Base-by-base conservation (phyloP, 1,284 basidiomycete genomes). In the Kwoniella shivajii region DNA sequence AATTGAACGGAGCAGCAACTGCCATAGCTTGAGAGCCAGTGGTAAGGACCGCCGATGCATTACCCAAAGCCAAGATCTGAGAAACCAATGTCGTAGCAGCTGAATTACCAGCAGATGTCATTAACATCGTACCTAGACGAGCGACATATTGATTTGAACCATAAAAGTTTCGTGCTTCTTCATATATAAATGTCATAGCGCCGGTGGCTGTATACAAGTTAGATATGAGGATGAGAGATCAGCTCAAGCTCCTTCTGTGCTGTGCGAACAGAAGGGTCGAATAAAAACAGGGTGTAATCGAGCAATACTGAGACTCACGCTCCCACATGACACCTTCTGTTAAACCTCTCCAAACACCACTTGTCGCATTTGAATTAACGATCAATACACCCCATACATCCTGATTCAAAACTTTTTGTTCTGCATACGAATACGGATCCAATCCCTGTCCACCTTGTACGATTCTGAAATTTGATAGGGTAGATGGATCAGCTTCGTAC, bases 131-230 rank as follows among this genome's bases (percentile, higher is more conserved):
- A 6, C 53, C 39, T 18, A 71, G 61, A 4, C 67, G 63, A 5
- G 60, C 27, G 18, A 75, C 59, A 60, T 74, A 73, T 69, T 74
- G 72, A 36, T 71, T 67, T 20, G 51, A 55, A 2, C 61, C 64
- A 55, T 72, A 75, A 47, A 75, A 73, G 45, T 75, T 75, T 16
- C 73, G 55, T 1, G 71, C 63, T 60, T 75, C 73, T 48, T 66
- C 61, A 59, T 68, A 73, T 39, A 67, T 54, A 53, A 73, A 65
- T 9, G 66, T 66, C 38, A 72, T 69, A 11, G 69, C 64, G 11
- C 72, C 72, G 24, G 56, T 65, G 51, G 67, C 66, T 68, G 20
- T 26, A n/a, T n/a, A n/a, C n/a, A n/a, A n/a, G n/a, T n/a, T n/a
- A n/a, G n/a, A n/a, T n/a, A n/a, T n/a, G n/a, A n/a, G n/a, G n/a